Evolutionary conservation across 1,284 basidiomycete species (phyloP).

Genomic region (Sporisorium iseilematis-ciliati): DNA sequence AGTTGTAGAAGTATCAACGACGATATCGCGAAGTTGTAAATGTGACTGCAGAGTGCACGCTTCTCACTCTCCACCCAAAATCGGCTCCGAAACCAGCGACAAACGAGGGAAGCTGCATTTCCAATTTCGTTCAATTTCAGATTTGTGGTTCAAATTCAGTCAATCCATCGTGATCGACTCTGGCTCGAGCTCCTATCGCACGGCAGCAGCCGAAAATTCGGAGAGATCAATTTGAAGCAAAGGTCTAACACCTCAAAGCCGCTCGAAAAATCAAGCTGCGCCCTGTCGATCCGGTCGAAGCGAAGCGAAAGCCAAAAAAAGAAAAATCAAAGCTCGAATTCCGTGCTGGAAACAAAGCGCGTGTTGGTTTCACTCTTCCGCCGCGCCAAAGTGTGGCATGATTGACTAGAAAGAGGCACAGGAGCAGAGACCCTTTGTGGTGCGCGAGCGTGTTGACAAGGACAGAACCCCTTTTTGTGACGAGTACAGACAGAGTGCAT

Average conservation of each 20-base stretch:
- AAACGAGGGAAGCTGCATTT: slow-evolving; percentile 8
- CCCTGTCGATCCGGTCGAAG: slow-evolving; percentile 28
- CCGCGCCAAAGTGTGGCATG: background rate
- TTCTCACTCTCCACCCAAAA: slow-evolving; percentile 4
- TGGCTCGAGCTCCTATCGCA: slow-evolving; percentile 3
- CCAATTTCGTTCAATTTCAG: slow-evolving; percentile 8
- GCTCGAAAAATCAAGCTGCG: background rate
- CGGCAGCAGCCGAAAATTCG: background rate
- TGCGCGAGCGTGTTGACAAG: no score
- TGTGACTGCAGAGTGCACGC: no score
- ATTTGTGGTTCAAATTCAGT: background rate
- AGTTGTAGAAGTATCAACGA: background rate
- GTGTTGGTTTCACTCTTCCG: slow-evolving; percentile 27
- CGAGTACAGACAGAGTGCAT: background rate
- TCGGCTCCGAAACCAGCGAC: slow-evolving; percentile 15
- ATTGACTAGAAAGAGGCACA: background rate
- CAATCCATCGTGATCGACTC: slow-evolving; percentile 11
- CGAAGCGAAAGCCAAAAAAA: background rate
- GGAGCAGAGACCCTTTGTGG: slow-evolving; percentile 16
- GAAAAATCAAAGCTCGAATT: background rate
- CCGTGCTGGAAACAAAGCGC: slow-evolving; percentile 4
- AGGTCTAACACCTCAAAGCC: slow-evolving; percentile 8
- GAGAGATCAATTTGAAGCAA: no score
- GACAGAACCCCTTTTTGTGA: no score
- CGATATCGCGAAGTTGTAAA: slow-evolving; percentile 1